Evolutionary conservation across 2,329 filamentous ascomycete genomes (phyloP).

Genomic region (Diaporthe ampelina): DNA sequence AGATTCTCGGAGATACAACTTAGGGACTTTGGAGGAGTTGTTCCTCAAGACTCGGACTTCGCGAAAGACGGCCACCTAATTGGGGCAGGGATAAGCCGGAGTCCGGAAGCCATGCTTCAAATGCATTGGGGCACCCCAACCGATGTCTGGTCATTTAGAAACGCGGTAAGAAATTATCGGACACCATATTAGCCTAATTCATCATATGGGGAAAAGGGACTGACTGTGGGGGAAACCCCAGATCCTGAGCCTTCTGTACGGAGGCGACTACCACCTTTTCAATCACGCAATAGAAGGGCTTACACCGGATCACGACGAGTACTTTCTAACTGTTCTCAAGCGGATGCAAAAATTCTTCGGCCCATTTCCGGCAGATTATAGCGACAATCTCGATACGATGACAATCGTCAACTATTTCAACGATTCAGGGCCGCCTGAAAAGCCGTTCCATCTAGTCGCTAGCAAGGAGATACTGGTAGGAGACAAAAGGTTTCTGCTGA

Average conservation of each 20-base stretch:
- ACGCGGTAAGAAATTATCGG: too few species aligned
- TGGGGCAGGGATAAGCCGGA: constrained; percentile 45
- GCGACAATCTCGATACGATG: background rate
- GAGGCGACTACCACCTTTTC: constrained; percentile 47
- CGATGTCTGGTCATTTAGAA: constrained; percentile 49
- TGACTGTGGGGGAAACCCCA: too few species aligned
- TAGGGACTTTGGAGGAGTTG: constrained; percentile 46
- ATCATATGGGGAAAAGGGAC: too few species aligned
- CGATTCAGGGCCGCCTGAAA: background rate
- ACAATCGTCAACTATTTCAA: constrained; percentile 19
- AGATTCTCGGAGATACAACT: constrained; percentile 47
- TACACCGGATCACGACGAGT: constrained; percentile 42
- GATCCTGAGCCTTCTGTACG: constrained; percentile 46
- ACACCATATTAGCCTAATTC: too few species aligned
- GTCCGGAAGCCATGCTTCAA: constrained; percentile 46
- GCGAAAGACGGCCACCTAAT: constrained; percentile 45
- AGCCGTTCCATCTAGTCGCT: constrained; percentile 43
- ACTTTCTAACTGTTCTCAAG: constrained; percentile 46
- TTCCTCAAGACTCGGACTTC: constrained; percentile 44
- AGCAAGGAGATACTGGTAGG: constrained; percentile 44
- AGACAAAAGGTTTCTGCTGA: constrained; percentile 45
- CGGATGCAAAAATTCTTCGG: constrained; percentile 44
- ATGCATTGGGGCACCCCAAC: constrained; percentile 46
- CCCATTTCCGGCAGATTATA: background rate
- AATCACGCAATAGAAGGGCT: constrained; percentile 44